Conservation (phyloP, 2,329 filamentous ascomycete genomes). For the Cordyceps sp. region DNA sequence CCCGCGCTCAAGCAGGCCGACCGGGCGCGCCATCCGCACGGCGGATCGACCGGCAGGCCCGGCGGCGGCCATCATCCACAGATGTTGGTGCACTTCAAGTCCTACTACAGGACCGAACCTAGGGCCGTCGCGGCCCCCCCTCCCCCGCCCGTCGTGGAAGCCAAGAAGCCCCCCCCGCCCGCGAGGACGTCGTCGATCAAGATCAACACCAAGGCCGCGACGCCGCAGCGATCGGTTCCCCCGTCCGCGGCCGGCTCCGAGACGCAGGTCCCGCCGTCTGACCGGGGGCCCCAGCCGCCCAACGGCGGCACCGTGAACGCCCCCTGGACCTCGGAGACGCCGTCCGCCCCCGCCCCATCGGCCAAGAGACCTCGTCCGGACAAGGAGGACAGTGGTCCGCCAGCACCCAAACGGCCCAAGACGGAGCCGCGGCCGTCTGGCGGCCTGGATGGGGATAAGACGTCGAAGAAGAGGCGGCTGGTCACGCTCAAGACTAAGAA, state of each 20-base stretch:
- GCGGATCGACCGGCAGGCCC: background rate
- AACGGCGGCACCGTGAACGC: slow-evolving; percentile 6
- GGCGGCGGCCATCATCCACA: slow-evolving; percentile 9
- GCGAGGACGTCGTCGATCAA: slow-evolving; percentile 21
- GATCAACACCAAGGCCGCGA: slow-evolving; percentile 16
- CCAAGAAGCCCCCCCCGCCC: slow-evolving; percentile 11
- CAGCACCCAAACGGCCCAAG: slow-evolving; percentile 22
- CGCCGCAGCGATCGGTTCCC: slow-evolving; percentile 5
- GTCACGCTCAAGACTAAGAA: slow-evolving; percentile 19
- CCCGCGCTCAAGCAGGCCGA: slow-evolving; percentile 17
- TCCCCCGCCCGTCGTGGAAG: slow-evolving; percentile 7
- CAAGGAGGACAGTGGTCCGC: slow-evolving; percentile 16
- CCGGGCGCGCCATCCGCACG: slow-evolving; percentile 13
- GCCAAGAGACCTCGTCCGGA: slow-evolving; percentile 20
- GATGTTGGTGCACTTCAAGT: slow-evolving; percentile 21
- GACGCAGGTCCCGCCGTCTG: slow-evolving; percentile 2
- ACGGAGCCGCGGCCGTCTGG: slow-evolving; percentile 12
- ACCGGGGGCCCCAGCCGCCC: slow-evolving; percentile 1
- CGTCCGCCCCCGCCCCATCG: too few relatives aligned
- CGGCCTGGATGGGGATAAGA: slow-evolving; percentile 6
- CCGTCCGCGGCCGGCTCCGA: background rate
- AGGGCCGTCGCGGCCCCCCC: slow-evolving; percentile 10
- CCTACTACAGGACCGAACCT: slow-evolving; percentile 19
- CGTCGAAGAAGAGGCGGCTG: slow-evolving; percentile 15
- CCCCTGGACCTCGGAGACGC: slow-evolving; percentile 6